Evolutionary conservation across 768 basidiomycete species (phyloP).

Genomic region (Trametes coccinea): DNA sequence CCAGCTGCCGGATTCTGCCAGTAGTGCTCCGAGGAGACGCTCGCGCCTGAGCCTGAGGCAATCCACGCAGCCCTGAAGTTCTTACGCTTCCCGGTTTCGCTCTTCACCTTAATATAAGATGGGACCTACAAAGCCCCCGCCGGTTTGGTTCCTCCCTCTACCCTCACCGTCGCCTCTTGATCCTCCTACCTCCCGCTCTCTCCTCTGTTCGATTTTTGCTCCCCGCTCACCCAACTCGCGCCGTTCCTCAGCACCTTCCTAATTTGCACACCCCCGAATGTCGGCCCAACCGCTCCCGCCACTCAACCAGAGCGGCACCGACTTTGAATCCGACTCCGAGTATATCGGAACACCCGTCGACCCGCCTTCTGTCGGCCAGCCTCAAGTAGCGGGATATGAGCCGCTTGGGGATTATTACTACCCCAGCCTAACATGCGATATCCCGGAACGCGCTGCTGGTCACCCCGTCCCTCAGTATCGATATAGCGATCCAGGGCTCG

Average conservation of each 20-base stretch:
- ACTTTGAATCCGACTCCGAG: conserved; percentile 24
- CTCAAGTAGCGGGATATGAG: conserved; percentile 14
- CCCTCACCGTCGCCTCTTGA: conserved; percentile 2
- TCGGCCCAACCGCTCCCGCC: conserved; percentile 17
- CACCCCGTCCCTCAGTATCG: conserved; percentile 3
- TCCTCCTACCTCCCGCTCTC: not conserved
- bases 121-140: conserved; percentile 22
- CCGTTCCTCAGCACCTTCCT: conserved; percentile 24
- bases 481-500: conserved; percentile 5
- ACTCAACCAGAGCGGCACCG: conserved; percentile 16
- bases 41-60: not conserved
- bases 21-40: conserved; percentile 4
- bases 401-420: conserved; percentile 17
- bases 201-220: not conserved
- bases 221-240: not conserved
- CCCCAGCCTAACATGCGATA: not conserved
- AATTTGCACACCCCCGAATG: conserved; percentile 20
- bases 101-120: conserved; percentile 23
- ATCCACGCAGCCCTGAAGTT: conserved; percentile 16
- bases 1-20: conserved; percentile 4
- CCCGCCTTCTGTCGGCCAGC: conserved; percentile 10
- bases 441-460: conserved; percentile 1
- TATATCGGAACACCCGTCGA: conserved; percentile 22
- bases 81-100: conserved; percentile 11
- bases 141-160: conserved; percentile 9